A percentile compares a stretch with the other conserved stretches of the same genome.
phyloP scores from a whole-genome alignment of 1,139 yeast genomes.

The Hyphopichia pseudoburtonii region DNA sequence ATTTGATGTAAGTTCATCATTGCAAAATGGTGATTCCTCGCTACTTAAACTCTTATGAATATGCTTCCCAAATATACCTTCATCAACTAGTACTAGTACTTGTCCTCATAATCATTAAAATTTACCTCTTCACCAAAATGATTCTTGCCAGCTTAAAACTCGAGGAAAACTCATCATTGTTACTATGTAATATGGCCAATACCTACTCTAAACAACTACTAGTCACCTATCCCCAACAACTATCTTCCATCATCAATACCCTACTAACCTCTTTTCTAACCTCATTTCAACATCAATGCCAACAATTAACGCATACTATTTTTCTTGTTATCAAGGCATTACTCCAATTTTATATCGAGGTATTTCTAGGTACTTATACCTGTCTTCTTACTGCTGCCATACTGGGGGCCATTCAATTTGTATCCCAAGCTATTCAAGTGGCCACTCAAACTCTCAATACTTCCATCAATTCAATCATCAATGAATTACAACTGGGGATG shows the following conservation, averaged over 20 bases:
- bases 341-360: conserved; percentile 63
- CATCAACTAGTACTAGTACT: conserved; percentile 17
- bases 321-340: conserved; percentile 60
- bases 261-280: conserved; percentile 46
- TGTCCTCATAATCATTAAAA: conserved; percentile 47
- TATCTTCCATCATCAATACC: conserved; percentile 54
- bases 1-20: too few relatives aligned
- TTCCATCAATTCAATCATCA: conserved; percentile 54
- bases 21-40: too few relatives aligned
- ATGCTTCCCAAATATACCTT: background rate
- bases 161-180: conserved; percentile 31
- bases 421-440: conserved; percentile 68
- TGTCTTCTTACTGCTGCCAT: conserved; percentile 77
- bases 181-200: conserved; percentile 48
- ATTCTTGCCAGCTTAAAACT: conserved; percentile 36
- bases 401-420: conserved; percentile 70
- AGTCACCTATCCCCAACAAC: conserved; percentile 54
- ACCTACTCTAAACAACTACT: conserved; percentile 36
- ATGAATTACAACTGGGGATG: conserved; percentile 63
- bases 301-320: conserved; percentile 28
- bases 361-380: conserved; percentile 81
- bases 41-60: conserved; percentile 1
- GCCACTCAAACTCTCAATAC: conserved; percentile 60
- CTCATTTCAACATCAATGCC: conserved; percentile 43
- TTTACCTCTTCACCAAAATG: conserved; percentile 47